Evolutionary conservation across 2,329 filamentous ascomycete genomes (phyloP).

Genomic region (Byssothecium circinans): DNA sequence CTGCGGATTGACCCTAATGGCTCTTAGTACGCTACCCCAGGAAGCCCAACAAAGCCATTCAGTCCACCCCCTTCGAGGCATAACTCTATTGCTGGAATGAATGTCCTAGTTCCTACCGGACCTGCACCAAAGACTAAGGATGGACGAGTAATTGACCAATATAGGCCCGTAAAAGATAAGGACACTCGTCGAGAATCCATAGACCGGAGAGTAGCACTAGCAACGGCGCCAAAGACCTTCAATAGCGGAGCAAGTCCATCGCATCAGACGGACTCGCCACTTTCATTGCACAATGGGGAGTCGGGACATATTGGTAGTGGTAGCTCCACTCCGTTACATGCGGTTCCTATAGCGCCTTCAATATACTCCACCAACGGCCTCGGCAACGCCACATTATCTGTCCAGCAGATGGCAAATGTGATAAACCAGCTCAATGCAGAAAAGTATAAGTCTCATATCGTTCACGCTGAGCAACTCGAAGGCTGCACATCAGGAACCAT

Average conservation of each 20-base stretch:
- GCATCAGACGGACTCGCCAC: slow-evolving; percentile 7
- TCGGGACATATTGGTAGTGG: slow-evolving; percentile 16
- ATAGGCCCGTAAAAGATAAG: slow-evolving; percentile 8
- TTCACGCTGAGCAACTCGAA: background rate
- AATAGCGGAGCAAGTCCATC: slow-evolving; percentile 4
- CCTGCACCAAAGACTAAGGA: slow-evolving; percentile 5
- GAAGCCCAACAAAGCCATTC: background rate
- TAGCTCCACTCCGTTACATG: slow-evolving; percentile 21
- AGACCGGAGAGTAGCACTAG: slow-evolving; percentile 1
- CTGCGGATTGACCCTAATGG: background rate
- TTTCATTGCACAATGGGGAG: slow-evolving; percentile 9
- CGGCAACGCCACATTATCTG: background rate
- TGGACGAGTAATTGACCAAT: slow-evolving; percentile 13
- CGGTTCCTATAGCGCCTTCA: slow-evolving; percentile 22
- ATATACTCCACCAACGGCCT: slow-evolving; percentile 18
- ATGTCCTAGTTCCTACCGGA: slow-evolving; percentile 4
- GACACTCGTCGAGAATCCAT: slow-evolving; percentile 5
- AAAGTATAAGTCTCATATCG: background rate
- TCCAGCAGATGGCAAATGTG: background rate
- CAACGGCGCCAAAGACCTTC: background rate
- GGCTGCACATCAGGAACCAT: background rate
- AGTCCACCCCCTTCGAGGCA: slow-evolving; percentile 14
- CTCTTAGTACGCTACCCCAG: slow-evolving; percentile 12
- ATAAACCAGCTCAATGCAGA: background rate
- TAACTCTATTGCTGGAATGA: slow-evolving; percentile 11